Percentiles rank a stretch among this genome's conserved stretches.
These are phyloP conservation scores for Candida buenavistaensis DNA, from an alignment of 1,139 yeast species.

Conservation along the genomic window DNA sequence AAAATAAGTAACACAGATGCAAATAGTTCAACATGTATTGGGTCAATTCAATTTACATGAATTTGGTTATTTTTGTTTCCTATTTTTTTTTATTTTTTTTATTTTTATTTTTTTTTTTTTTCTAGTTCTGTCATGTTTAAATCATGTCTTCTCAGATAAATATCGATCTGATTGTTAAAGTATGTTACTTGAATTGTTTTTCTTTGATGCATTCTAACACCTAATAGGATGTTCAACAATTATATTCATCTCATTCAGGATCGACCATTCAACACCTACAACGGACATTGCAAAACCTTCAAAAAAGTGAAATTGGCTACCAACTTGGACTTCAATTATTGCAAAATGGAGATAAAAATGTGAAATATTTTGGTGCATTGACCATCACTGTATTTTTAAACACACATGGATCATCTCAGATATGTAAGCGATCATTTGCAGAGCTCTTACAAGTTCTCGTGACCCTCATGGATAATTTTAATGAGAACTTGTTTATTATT, in stretches of 20 bases:
- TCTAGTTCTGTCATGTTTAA: too few relatives aligned
- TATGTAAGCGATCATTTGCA: conserved; percentile 9
- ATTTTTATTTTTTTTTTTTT: too few relatives aligned
- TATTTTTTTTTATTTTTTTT: too few relatives aligned
- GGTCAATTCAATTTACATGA: too few relatives aligned
- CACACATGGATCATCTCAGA: conserved; percentile 19
- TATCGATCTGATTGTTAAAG: conserved; percentile 15
- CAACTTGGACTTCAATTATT: conserved; percentile 52
- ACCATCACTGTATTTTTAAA: conserved; percentile 63
- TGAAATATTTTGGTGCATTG: conserved; percentile 71
- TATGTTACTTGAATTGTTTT: conserved; percentile 12
- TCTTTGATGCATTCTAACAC: neutral
- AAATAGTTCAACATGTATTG: too few relatives aligned
- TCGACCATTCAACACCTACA: conserved; percentile 48
- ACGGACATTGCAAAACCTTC: conserved; percentile 51
- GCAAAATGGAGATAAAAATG: conserved; percentile 40
- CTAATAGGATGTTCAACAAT: conserved; percentile 33
- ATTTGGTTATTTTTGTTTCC: too few relatives aligned
- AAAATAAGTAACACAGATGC: too few relatives aligned
- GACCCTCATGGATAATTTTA: conserved; percentile 7
- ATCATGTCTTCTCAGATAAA: conserved; percentile 7
- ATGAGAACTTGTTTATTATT: conserved; percentile 25
- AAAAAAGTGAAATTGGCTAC: conserved; percentile 52
- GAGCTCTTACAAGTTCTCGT: conserved; percentile 8
- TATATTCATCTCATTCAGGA: conserved; percentile 46